Evolutionary conservation across 23 red algal species (phyloP).

Genomic region (Gracilaria domingensis): DNA sequence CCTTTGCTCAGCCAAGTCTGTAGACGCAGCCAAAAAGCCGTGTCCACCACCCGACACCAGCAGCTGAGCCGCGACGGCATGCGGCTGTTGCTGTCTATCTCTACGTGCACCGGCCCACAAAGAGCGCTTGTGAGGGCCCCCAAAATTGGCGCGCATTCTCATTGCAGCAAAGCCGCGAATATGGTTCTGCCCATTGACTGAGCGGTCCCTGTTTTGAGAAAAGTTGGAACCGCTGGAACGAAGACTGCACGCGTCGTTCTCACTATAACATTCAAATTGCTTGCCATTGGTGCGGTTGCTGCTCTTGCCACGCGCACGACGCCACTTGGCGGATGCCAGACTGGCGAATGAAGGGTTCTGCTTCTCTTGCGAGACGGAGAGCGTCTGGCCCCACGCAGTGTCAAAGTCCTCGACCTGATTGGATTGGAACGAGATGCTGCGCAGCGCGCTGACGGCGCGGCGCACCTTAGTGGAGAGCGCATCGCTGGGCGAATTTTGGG

Average conservation of each 20-base stretch:
- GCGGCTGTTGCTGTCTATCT: slow-evolving; percentile 7
- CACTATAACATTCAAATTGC: slow-evolving; percentile 59
- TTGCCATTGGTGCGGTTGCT: slow-evolving; percentile 12
- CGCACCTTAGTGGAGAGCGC: slow-evolving; percentile 45
- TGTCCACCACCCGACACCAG: slow-evolving; percentile 40
- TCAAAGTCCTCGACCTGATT: slow-evolving; percentile 46
- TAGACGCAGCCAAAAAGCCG: slow-evolving; percentile 32
- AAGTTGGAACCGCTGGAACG: background rate
- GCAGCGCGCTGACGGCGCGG: slow-evolving; percentile 62
- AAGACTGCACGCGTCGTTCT: slow-evolving; percentile 40
- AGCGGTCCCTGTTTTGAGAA: background rate
- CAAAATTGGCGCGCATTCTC: slow-evolving; percentile 22
- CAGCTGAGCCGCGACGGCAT: slow-evolving; percentile 25
- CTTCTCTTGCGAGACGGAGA: slow-evolving; percentile 27
- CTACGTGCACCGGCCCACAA: slow-evolving; percentile 34
- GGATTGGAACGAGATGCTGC: slow-evolving; percentile 65
- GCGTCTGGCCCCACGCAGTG: slow-evolving; percentile 68
- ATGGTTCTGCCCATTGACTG: background rate
- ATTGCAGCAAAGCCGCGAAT: slow-evolving; percentile 2
- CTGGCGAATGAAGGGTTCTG: slow-evolving; percentile 32
- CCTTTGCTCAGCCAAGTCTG: slow-evolving; percentile 9
- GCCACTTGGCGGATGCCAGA: slow-evolving; percentile 37
- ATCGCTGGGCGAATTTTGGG: slow-evolving; percentile 6
- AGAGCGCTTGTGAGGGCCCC: slow-evolving; percentile 30
- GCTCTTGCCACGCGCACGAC: slow-evolving; percentile 24